These are phyloP conservation scores for Nadsonia fulvescens DNA, from an alignment of 805 yeast species.

Conservation along the genomic window DNA sequence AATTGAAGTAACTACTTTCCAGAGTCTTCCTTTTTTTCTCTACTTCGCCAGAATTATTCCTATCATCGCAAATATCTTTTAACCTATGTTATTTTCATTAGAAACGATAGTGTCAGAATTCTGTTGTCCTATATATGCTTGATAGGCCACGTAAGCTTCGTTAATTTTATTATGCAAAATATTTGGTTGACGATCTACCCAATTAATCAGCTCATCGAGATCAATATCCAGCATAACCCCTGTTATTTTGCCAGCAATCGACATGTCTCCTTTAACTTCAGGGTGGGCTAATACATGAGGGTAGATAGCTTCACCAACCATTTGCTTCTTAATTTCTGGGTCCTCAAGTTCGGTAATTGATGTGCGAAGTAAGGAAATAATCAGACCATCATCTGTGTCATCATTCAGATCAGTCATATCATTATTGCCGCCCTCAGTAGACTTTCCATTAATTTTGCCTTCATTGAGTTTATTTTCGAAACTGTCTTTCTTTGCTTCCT, in stretches of 20 bases:
- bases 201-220: constrained; percentile 62
- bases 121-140: constrained; percentile 77
- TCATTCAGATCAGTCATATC: constrained; percentile 5
- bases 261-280: constrained; percentile 58
- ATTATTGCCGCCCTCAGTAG: constrained; percentile 6
- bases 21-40: too few relatives aligned
- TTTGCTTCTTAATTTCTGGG: constrained; percentile 16
- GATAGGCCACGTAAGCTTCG: constrained; percentile 80
- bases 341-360: constrained; percentile 26
- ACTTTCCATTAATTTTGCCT: constrained; percentile 5
- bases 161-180: too few relatives aligned
- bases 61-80: too few relatives aligned
- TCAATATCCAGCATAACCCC: constrained; percentile 92
- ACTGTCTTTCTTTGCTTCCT: constrained; percentile 1
- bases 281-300: constrained; percentile 66
- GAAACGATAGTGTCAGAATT: constrained; percentile 14
- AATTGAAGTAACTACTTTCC: too few relatives aligned
- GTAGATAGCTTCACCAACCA: constrained; percentile 79
- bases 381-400: constrained; percentile 21
- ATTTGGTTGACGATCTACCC: constrained; percentile 69
- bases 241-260: constrained; percentile 83
- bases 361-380: constrained; percentile 27
- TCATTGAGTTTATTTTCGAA: constrained; percentile 4
- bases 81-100: too few relatives aligned
- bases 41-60: too few relatives aligned